Conservation (phyloP, 1,284 basidiomycete species). For the Fomitiporia mediterranea region DNA sequence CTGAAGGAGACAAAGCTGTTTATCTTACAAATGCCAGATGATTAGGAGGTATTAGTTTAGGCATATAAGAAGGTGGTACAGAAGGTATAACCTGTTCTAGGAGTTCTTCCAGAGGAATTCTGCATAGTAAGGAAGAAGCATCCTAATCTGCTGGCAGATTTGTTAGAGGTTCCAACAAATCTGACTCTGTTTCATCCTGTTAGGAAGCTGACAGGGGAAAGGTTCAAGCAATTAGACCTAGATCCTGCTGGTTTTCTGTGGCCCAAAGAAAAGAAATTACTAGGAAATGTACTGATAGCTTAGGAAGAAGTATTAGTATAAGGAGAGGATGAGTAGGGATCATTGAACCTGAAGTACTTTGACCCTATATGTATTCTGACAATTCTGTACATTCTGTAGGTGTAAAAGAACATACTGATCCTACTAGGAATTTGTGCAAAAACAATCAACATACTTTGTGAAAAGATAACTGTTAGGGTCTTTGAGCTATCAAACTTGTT, state of each 20-base stretch:
- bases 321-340: slow-evolving; percentile 32
- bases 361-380: slow-evolving; percentile 32
- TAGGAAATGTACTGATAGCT: slow-evolving; percentile 27
- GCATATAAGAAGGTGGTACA: slow-evolving; percentile 26
- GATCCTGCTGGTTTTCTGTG: slow-evolving; percentile 26
- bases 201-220: slow-evolving; percentile 21
- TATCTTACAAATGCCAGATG: neutral
- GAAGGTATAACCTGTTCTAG: slow-evolving; percentile 27
- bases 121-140: slow-evolving; percentile 21
- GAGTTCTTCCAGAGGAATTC: slow-evolving; percentile 25
- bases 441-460: slow-evolving; percentile 31
- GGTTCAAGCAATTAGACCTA: slow-evolving; percentile 24
- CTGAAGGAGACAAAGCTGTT: too few relatives aligned
- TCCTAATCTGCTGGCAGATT: slow-evolving; percentile 20
- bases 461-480: slow-evolving; percentile 28
- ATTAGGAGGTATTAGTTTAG: neutral
- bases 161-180: slow-evolving; percentile 16
- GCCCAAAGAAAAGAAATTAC: slow-evolving; percentile 31
- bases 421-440: slow-evolving; percentile 33
- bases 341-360: slow-evolving; percentile 34
- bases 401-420: slow-evolving; percentile 34
- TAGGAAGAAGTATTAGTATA: slow-evolving; percentile 32
- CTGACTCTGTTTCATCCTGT: slow-evolving; percentile 23
- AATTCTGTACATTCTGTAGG: slow-evolving; percentile 35
- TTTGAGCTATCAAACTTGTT: slow-evolving; percentile 32